Conservation (phyloP, 441 rosid genomes). For the Adansonia gregorii region DNA sequence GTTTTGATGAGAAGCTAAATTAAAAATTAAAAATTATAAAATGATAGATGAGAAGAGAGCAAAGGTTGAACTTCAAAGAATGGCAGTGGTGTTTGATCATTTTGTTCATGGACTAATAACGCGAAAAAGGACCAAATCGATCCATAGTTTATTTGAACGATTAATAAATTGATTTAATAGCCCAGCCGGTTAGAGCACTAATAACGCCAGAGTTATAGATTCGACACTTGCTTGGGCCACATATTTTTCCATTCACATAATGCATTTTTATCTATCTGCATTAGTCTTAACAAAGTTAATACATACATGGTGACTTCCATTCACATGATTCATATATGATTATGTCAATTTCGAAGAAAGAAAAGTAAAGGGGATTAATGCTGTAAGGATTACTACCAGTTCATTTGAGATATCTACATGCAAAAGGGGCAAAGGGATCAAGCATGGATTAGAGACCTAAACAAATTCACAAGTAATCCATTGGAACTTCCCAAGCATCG, state of each 20-base stretch:
- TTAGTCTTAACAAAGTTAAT: background rate
- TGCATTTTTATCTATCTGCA: background rate
- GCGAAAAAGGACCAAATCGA: too few relatives aligned
- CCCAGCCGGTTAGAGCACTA: too few relatives aligned
- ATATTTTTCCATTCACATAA: background rate
- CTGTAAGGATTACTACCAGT: background rate
- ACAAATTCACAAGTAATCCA: conserved; percentile 50
- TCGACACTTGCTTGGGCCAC: too few relatives aligned
- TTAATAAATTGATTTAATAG: too few relatives aligned
- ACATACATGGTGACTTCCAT: background rate
- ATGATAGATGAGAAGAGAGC: too few relatives aligned
- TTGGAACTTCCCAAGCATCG: conserved; percentile 68
- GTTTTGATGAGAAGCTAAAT: too few relatives aligned
- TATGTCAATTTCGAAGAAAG: background rate
- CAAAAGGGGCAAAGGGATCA: background rate
- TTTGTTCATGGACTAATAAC: too few relatives aligned
- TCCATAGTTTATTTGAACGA: too few relatives aligned
- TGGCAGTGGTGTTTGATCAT: too few relatives aligned
- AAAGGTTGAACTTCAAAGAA: too few relatives aligned
- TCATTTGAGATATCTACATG: conserved; percentile 23
- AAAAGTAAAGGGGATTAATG: background rate
- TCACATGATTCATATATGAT: background rate
- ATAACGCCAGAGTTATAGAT: too few relatives aligned
- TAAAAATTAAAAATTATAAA: too few relatives aligned
- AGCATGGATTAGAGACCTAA: background rate